phyloP scores from a whole-genome alignment of 2,329 filamentous ascomycete species.

The Metarhizium brunneum region DNA sequence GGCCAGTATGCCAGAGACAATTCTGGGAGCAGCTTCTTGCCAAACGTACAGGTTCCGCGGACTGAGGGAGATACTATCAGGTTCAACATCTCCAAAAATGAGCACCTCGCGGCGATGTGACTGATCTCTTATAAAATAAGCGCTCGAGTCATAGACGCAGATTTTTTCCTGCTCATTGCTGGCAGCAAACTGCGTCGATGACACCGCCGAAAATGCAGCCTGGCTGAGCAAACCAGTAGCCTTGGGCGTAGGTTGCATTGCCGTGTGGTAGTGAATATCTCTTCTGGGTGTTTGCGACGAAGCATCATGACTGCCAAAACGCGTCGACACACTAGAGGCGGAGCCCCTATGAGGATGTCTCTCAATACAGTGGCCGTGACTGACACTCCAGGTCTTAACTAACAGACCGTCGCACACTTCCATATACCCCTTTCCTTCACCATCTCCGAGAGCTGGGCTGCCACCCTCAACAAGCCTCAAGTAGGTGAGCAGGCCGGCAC shows the following conservation, averaged over 20 bases:
- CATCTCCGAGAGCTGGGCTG: constrained; percentile 72
- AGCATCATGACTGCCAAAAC: constrained; percentile 40
- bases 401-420: constrained; percentile 82
- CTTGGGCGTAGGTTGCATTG: constrained; percentile 3
- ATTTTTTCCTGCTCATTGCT: constrained; percentile 35
- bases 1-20: constrained; percentile 59
- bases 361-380: constrained; percentile 82
- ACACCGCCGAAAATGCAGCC: constrained; percentile 14
- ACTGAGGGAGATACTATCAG: constrained; percentile 72
- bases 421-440: constrained; percentile 72
- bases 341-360: constrained; percentile 56
- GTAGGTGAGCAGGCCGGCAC: constrained; percentile 86
- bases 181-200: constrained; percentile 14
- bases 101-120: constrained; percentile 66
- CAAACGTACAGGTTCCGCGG: constrained; percentile 79
- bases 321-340: constrained; percentile 39
- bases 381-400: constrained; percentile 81
- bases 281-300: constrained; percentile 21
- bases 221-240: constrained; percentile 23
- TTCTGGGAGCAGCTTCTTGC: constrained; percentile 80
- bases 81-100: constrained; percentile 93
- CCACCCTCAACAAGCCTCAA: constrained; percentile 82
- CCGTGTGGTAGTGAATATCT: constrained; percentile 16
- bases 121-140: constrained; percentile 82
- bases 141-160: constrained; percentile 80